A percentile compares a stretch with the other conserved stretches of the same genome.
These are phyloP conservation scores for Acanthamoeba triangularis DNA, from an alignment of 208 protist genomes.

Conservation along the genomic window DNA sequence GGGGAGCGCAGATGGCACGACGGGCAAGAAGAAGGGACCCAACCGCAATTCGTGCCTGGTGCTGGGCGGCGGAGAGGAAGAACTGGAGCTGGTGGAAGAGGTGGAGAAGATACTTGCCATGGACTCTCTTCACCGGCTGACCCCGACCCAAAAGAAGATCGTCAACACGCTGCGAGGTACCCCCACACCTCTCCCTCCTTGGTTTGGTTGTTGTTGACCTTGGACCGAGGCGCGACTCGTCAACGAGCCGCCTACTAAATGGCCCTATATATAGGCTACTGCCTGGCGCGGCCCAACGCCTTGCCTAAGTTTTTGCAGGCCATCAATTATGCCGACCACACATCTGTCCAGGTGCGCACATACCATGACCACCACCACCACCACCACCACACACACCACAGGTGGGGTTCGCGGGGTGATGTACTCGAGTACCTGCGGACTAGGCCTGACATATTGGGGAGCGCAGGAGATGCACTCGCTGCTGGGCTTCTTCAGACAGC, in stretches of 20 bases:
- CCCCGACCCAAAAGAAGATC: constrained; percentile 15
- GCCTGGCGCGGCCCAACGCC: constrained; percentile 9
- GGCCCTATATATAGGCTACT: background rate
- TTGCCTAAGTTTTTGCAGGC: constrained; percentile 28
- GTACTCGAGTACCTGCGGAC: background rate
- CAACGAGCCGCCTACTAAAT: too few relatives aligned
- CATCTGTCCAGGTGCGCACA: background rate
- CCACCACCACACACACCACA: too few relatives aligned
- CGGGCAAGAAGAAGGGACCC: constrained; percentile 19
- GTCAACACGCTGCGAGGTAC: constrained; percentile 7
- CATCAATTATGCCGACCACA: constrained; percentile 17
- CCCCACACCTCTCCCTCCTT: background rate
- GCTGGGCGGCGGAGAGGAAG: constrained; percentile 12
- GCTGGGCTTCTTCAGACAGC: constrained; percentile 70
- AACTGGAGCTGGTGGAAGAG: constrained; percentile 38
- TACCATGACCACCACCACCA: too few relatives aligned
- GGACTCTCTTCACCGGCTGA: constrained; percentile 13
- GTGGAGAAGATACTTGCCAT: constrained; percentile 40
- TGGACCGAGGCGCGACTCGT: too few relatives aligned
- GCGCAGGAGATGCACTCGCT: constrained; percentile 82
- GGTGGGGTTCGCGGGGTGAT: too few relatives aligned
- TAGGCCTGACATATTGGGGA: background rate
- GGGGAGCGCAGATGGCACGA: constrained; percentile 4
- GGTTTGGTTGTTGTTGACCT: background rate
- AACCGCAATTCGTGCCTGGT: constrained; percentile 2